Percentiles rank a stretch among this genome's conserved stretches.
phyloP scores from a whole-genome alignment of 352 stramenopile species.

The Phytophthora europaea region DNA sequence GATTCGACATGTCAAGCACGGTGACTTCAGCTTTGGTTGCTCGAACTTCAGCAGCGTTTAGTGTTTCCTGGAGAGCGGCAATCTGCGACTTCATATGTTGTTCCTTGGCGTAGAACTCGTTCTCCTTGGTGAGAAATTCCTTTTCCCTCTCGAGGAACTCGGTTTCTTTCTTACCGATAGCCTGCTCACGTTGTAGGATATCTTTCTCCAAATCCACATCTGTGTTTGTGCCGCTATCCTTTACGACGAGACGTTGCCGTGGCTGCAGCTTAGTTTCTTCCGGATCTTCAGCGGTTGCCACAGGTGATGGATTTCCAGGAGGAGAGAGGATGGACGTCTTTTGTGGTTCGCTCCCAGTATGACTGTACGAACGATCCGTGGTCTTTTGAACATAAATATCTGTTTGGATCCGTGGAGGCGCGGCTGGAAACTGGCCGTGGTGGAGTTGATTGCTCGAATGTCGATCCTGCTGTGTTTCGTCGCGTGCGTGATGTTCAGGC shows the following conservation, averaged over 20 bases:
- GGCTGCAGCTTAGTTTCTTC: constrained; percentile 1
- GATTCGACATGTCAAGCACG: constrained; percentile 37
- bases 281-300: not conserved
- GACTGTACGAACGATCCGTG: not conserved
- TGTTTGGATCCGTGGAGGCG: constrained; percentile 8
- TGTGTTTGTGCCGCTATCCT: constrained; percentile 71
- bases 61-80: constrained; percentile 37
- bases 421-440: not conserved
- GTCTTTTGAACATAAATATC: not conserved
- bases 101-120: constrained; percentile 44
- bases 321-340: not conserved
- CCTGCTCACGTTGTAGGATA: constrained; percentile 52
- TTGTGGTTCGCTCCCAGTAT: constrained; percentile 1
- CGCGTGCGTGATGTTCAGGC: not conserved
- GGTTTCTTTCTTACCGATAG: constrained; percentile 42
- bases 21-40: constrained; percentile 38
- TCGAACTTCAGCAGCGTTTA: constrained; percentile 28
- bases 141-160: constrained; percentile 50
- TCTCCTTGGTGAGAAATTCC: constrained; percentile 45
- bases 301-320: constrained; percentile 2
- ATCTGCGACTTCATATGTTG: constrained; percentile 41
- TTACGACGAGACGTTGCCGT: constrained; percentile 45
- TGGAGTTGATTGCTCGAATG: constrained; percentile 2
- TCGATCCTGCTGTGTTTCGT: not conserved
- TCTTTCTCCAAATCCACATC: constrained; percentile 64